Percentiles rank a stretch among this genome's conserved stretches.
phyloP scores from a whole-genome alignment of 768 basidiomycete genomes.

The Russula abietina region DNA sequence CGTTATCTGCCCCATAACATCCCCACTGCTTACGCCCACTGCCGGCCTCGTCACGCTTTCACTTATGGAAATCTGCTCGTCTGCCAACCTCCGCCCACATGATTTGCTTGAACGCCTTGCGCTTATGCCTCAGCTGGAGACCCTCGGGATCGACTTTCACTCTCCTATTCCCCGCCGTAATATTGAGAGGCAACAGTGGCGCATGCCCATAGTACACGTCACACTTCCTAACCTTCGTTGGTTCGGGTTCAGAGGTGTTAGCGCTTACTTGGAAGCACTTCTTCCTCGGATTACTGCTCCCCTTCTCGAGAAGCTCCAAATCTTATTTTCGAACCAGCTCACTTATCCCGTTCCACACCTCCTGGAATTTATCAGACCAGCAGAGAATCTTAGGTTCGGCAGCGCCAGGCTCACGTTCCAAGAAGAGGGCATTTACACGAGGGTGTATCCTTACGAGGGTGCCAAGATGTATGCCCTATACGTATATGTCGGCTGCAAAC shows the following conservation, averaged over 20 bases:
- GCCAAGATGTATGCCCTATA: neutral
- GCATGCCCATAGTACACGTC: neutral
- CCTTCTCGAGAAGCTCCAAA: neutral
- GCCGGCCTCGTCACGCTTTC: neutral
- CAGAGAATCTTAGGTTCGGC: neutral
- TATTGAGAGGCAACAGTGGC: neutral
- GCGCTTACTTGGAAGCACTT: neutral
- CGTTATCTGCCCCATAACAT: neutral
- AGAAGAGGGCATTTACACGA: neutral
- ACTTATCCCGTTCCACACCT: neutral
- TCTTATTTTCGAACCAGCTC: neutral
- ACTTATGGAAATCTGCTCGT: neutral
- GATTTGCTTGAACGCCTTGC: neutral
- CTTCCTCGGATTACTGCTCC: neutral
- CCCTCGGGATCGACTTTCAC: neutral
- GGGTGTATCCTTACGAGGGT: neutral
- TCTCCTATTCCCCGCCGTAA: neutral
- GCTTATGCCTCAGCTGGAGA: conserved; percentile 1
- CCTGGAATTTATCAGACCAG: neutral
- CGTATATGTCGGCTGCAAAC: neutral
- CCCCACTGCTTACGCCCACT: neutral
- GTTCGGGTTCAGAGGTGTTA: neutral
- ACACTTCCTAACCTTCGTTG: neutral
- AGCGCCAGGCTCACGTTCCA: neutral
- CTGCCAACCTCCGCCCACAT: neutral